Evolutionary conservation across 805 yeast genomes (phyloP).

Genomic region (Kodamaea sagamina): DNA sequence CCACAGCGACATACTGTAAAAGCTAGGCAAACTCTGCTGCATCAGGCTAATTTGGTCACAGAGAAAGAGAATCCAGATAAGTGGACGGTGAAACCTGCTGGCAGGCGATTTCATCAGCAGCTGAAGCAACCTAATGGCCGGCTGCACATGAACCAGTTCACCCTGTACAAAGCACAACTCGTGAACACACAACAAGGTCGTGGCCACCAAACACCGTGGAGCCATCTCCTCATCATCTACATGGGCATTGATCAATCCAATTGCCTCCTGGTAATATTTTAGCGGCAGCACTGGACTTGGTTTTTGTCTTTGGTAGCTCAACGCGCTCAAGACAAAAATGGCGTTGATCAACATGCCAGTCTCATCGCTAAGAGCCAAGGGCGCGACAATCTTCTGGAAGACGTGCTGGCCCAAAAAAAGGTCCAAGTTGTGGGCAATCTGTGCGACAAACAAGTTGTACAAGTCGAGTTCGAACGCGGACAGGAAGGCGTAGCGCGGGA

Average conservation of each 20-base stretch:
- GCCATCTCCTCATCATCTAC: slow-evolving; percentile 32
- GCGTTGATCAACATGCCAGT: slow-evolving; percentile 39
- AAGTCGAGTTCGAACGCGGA: slow-evolving; percentile 18
- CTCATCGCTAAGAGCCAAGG: slow-evolving; percentile 40
- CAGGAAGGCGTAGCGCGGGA: not conserved
- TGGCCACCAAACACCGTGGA: slow-evolving; percentile 39
- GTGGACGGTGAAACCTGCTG: slow-evolving; percentile 25
- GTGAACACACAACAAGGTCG: slow-evolving; percentile 38
- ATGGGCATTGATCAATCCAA: slow-evolving; percentile 34
- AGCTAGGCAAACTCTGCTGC: slow-evolving; percentile 32
- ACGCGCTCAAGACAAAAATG: slow-evolving; percentile 40
- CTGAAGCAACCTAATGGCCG: slow-evolving; percentile 36
- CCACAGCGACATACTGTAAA: slow-evolving; percentile 39
- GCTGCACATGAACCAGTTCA: slow-evolving; percentile 31
- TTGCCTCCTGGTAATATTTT: slow-evolving; percentile 39
- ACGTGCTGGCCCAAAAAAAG: slow-evolving; percentile 31
- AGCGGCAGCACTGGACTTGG: slow-evolving; percentile 24
- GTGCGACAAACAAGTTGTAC: slow-evolving; percentile 36
- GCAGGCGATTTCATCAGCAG: slow-evolving; percentile 20
- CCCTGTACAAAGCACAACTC: slow-evolving; percentile 36
- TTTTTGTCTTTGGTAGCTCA: slow-evolving; percentile 31
- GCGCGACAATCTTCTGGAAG: slow-evolving; percentile 35
- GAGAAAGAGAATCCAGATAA: slow-evolving; percentile 39
- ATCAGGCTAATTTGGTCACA: slow-evolving; percentile 39
- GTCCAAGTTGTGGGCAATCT: slow-evolving; percentile 32